A percentile compares a stretch with the other conserved stretches of the same genome.
phyloP scores from a whole-genome alignment of 768 basidiomycete genomes.

The Rhizopogon vulgaris region DNA sequence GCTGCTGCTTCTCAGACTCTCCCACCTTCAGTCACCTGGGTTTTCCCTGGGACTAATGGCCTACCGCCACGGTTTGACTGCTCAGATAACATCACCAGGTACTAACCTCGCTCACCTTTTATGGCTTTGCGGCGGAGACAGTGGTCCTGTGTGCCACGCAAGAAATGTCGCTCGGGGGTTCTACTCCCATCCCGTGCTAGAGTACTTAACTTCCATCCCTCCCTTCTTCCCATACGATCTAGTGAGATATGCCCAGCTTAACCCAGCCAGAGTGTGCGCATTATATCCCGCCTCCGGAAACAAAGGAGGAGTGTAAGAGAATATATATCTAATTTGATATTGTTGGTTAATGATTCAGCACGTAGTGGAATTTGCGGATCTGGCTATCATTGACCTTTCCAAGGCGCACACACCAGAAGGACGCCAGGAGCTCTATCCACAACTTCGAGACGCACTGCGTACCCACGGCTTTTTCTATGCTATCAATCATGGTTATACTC shows the following conservation, averaged over 20 bases:
- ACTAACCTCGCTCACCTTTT: too few relatives aligned
- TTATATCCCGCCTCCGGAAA: not conserved
- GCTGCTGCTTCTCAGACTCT: too few relatives aligned
- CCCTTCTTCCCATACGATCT: too few relatives aligned
- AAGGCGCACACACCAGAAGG: not conserved
- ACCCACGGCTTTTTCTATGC: conserved; percentile 40
- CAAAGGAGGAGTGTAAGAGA: not conserved
- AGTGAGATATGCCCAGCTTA: not conserved
- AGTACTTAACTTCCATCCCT: too few relatives aligned
- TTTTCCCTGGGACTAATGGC: too few relatives aligned
- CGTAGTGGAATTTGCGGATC: conserved; percentile 1
- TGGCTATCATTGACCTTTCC: conserved; percentile 1
- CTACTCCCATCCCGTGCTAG: too few relatives aligned
- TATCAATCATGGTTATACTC: conserved; percentile 41
- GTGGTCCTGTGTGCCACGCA: too few relatives aligned
- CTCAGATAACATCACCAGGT: too few relatives aligned
- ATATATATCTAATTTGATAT: not conserved
- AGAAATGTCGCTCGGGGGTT: too few relatives aligned
- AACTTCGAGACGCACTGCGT: not conserved
- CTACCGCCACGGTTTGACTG: too few relatives aligned
- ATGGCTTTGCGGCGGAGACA: too few relatives aligned
- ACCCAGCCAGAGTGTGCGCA: not conserved
- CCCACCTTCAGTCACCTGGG: too few relatives aligned
- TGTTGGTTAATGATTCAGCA: not conserved
- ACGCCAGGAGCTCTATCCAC: not conserved